Base-by-base conservation (phyloP, 805 yeast species). In the Spathaspora girioi region DNA sequence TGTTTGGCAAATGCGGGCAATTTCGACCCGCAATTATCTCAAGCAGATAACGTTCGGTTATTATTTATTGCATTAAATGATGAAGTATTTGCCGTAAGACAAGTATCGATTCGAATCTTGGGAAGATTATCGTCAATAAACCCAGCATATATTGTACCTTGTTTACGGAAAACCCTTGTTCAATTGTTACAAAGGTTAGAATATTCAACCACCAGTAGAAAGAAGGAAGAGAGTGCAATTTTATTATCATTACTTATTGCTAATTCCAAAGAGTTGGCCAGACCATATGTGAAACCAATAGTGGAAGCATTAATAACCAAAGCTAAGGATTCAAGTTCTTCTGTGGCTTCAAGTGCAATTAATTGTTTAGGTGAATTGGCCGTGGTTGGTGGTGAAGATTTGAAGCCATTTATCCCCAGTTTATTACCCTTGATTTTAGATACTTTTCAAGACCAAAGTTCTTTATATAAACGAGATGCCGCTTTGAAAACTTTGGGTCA, bases 131-230 rank as follows among this genome's bases (percentile, higher is more conserved):
- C 97, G 0, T 70, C 82, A 1, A 86, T 90, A 41, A 94, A 94
- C 60, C 98, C 99, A 0, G 97, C 99, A 0, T 93, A 90, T 66
- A 89, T 94, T 55, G 91, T 93, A 38, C 99, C 99, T 0, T 89
- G 96, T 0, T 74, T 94, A 49, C 78, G 98, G 58, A 93, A 90
- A 64, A 83, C 93, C 0, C 69, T 96, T 54, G 82, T 94, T 43
- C 97, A 93, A 64, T 75, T 92, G 12, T 67, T 96, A 45, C 90
- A 97, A 0, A 88, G 89, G 53, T 71, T 94, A 47, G 96, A 91
- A 60, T 91, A 85, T 65, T 87, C 96, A 1, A 83, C 86, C 10
- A 80, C 84, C 44, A 79, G 90, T 32, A 59, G 82, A 1, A 86
- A 84, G 56, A 88, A 87, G 59, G 99, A 94, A 66, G 97, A 92